Evolutionary conservation across 2,329 filamentous ascomycete species (phyloP).

Genomic region (Ophiosphaerella herpotricha): DNA sequence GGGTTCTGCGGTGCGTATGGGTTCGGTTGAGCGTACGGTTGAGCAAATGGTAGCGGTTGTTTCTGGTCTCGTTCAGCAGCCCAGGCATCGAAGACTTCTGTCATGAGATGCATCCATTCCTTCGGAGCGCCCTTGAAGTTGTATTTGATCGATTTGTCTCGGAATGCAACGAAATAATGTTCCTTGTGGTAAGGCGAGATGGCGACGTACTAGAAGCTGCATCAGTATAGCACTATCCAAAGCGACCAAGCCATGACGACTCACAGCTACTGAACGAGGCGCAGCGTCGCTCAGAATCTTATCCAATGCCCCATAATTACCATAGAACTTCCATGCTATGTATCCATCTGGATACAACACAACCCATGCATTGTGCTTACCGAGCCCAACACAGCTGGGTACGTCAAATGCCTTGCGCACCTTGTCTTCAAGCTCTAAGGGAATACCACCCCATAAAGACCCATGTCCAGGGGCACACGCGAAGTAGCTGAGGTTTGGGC

Average conservation of each 20-base stretch:
- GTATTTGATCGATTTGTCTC: slow-evolving; percentile 39
- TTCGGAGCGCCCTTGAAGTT: slow-evolving; percentile 36
- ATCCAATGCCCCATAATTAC: slow-evolving; percentile 33
- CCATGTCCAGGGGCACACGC: slow-evolving; percentile 36
- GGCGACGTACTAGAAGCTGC: slow-evolving; percentile 33
- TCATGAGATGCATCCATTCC: slow-evolving; percentile 43
- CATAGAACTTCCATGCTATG: slow-evolving; percentile 40
- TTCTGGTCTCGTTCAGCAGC: slow-evolving; percentile 27
- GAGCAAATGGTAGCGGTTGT: slow-evolving; percentile 15
- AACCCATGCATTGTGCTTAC: slow-evolving; percentile 39
- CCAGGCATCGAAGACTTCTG: slow-evolving; percentile 38
- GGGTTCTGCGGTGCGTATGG: slow-evolving; percentile 8
- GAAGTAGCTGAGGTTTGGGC: slow-evolving; percentile 37
- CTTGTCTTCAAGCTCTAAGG: slow-evolving; percentile 37
- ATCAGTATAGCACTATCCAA: neutral
- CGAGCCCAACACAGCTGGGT: slow-evolving; percentile 35
- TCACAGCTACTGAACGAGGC: slow-evolving; percentile 34
- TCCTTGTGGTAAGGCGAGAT: slow-evolving; percentile 39
- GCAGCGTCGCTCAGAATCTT: slow-evolving; percentile 32
- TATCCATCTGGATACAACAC: slow-evolving; percentile 40
- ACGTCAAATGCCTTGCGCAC: slow-evolving; percentile 40
- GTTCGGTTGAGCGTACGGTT: slow-evolving; percentile 8
- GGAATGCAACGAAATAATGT: slow-evolving; percentile 42
- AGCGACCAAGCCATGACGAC: slow-evolving; percentile 7
- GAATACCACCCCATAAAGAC: slow-evolving; percentile 42